A percentile compares a stretch with the other conserved stretches of the same genome.
Evolutionary conservation across 2,329 filamentous ascomycete species (phyloP).

Genomic region (Pyrenophora seminiperda): DNA sequence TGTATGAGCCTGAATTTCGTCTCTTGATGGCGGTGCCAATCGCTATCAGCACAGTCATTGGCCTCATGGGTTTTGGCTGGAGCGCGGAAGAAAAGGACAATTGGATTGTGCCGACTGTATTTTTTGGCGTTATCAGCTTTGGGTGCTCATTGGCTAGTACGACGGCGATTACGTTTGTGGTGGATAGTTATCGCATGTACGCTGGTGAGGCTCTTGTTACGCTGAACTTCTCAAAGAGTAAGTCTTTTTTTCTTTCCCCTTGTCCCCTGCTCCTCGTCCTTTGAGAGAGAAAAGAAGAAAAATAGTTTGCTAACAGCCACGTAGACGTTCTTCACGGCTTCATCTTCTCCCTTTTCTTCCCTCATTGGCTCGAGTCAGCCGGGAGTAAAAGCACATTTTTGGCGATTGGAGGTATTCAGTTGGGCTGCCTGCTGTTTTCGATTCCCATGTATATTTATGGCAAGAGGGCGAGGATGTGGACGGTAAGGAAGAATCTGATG

Average conservation of each 20-base stretch:
- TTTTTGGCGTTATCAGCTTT: conserved; percentile 91
- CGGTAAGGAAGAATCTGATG: conserved; percentile 82
- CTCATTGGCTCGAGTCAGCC: conserved; percentile 72
- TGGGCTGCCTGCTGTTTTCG: conserved; percentile 73
- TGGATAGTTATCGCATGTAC: conserved; percentile 91
- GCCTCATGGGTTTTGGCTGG: conserved; percentile 97
- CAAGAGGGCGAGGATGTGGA: conserved; percentile 93
- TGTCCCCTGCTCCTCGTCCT: not conserved
- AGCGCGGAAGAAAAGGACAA: conserved; percentile 73
- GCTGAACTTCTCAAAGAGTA: conserved; percentile 88
- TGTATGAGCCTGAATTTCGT: conserved; percentile 90
- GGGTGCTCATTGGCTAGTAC: conserved; percentile 89
- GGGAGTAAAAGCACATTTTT: conserved; percentile 80
- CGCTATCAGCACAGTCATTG: conserved; percentile 75
- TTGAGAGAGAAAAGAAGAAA: too few species aligned
- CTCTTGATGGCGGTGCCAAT: conserved; percentile 74
- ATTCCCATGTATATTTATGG: conserved; percentile 95
- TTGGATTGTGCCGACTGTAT: conserved; percentile 92
- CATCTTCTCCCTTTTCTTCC: conserved; percentile 78
- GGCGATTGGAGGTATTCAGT: conserved; percentile 83
- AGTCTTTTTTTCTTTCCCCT: conserved; percentile 30
- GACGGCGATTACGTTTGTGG: conserved; percentile 90
- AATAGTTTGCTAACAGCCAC: conserved; percentile 11
- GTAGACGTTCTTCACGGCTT: conserved; percentile 82
- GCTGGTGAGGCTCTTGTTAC: conserved; percentile 94